Percentiles rank a stretch among this genome's conserved stretches.
phyloP scores from a whole-genome alignment of 1,284 basidiomycete genomes.

The Malassezia cuniculi region DNA sequence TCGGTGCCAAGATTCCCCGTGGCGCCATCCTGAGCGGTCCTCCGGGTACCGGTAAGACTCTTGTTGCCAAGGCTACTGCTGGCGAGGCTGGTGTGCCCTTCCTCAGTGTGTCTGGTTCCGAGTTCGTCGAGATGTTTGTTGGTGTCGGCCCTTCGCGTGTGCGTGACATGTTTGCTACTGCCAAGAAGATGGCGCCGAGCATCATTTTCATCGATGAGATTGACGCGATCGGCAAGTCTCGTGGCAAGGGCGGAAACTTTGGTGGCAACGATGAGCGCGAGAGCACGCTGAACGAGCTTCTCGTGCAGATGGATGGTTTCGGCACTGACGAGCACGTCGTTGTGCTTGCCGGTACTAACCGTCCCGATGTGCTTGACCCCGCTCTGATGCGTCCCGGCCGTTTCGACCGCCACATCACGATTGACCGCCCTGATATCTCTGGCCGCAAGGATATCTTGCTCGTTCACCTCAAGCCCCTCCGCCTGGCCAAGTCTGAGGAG shows the following conservation, averaged over 20 bases:
- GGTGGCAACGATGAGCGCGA: constrained; percentile 98
- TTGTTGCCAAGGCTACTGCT: constrained; percentile 94
- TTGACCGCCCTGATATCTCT: constrained; percentile 85
- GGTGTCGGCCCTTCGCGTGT: constrained; percentile 96
- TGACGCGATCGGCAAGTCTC: constrained; percentile 91
- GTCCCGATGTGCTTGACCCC: constrained; percentile 86
- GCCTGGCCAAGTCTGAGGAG: constrained; percentile 26
- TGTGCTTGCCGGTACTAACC: constrained; percentile 88
- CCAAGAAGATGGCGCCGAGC: constrained; percentile 92
- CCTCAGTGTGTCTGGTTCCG: constrained; percentile 93
- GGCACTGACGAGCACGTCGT: constrained; percentile 90
- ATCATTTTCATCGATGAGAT: constrained; percentile 57
- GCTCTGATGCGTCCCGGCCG: constrained; percentile 92
- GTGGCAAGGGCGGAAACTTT: constrained; percentile 73
- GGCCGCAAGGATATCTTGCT: constrained; percentile 87
- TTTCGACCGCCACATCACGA: constrained; percentile 91
- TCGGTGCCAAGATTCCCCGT: constrained; percentile 96
- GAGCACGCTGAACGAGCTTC: constrained; percentile 88
- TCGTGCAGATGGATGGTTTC: constrained; percentile 99
- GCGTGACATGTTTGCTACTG: constrained; percentile 88
- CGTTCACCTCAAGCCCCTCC: constrained; percentile 80
- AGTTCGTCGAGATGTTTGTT: constrained; percentile 99
- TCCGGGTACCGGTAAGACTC: constrained; percentile 94
- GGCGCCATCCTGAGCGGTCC: constrained; percentile 96
- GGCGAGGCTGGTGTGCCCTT: constrained; percentile 95